These are phyloP conservation scores for Santalum album DNA, from an alignment of 164 flowering plant genomes.

Conservation along the genomic window DNA sequence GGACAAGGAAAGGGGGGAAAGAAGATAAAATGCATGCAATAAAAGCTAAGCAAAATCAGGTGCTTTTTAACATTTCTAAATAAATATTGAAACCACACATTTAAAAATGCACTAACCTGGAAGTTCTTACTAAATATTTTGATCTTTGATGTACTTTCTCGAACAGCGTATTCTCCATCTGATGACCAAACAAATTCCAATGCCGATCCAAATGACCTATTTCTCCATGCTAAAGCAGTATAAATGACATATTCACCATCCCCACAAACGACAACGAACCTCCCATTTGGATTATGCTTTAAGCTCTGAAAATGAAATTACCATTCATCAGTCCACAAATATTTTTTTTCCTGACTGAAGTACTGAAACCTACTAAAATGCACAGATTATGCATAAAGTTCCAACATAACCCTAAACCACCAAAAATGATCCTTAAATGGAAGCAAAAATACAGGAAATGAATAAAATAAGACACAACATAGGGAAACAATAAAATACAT, in stretches of 20 bases:
- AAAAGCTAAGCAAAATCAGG: not conserved
- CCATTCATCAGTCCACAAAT: too few species aligned
- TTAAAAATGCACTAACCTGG: conserved; percentile 45
- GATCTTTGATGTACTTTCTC: conserved; percentile 90
- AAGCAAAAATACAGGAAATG: too few species aligned
- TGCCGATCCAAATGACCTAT: conserved; percentile 96
- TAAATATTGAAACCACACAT: not conserved
- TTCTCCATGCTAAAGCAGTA: conserved; percentile 99
- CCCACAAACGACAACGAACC: conserved; percentile 98
- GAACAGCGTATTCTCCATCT: conserved; percentile 95
- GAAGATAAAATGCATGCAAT: too few species aligned
- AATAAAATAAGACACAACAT: too few species aligned
- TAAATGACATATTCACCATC: conserved; percentile 95
- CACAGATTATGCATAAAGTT: too few species aligned
- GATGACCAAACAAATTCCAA: conserved; percentile 94
- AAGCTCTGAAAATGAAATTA: conserved; percentile 51
- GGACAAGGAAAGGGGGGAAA: too few species aligned
- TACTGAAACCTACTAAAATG: too few species aligned
- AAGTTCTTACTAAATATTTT: conserved; percentile 86
- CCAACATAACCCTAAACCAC: too few species aligned
- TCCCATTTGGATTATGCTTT: conserved; percentile 96
- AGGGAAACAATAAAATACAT: not conserved
- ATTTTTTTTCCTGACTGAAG: too few species aligned
- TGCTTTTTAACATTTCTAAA: not conserved
- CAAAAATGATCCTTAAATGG: too few species aligned